Conservation (phyloP, 306 rosid species). For the Glycyrrhiza uralensis region DNA sequence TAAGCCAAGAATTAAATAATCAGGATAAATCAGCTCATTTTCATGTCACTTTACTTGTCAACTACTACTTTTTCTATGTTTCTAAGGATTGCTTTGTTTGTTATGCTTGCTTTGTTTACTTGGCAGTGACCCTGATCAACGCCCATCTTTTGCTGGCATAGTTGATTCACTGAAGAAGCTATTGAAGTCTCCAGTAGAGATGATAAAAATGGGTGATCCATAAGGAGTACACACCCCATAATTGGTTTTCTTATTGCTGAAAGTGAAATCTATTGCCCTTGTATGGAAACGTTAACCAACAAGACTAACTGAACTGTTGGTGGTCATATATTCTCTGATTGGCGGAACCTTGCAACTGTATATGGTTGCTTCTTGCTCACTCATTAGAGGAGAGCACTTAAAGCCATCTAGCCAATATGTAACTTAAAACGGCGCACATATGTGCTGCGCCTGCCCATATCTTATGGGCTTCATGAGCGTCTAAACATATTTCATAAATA, state of each 20-base stretch:
- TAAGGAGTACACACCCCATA: slow-evolving; percentile 8
- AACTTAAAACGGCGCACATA: background rate
- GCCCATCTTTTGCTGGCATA: slow-evolving; percentile 67
- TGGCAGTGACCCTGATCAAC: slow-evolving; percentile 71
- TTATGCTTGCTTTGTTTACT: slow-evolving; percentile 27
- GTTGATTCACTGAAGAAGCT: slow-evolving; percentile 83
- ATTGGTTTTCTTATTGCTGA: slow-evolving; percentile 1
- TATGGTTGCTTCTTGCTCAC: slow-evolving; percentile 28
- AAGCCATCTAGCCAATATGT: background rate
- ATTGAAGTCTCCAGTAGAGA: slow-evolving; percentile 70
- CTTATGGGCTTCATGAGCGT: background rate
- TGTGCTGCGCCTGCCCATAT: background rate
- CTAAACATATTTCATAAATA: background rate
- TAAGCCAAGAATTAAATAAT: background rate
- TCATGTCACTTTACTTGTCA: background rate
- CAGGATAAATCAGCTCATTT: too few relatives aligned
- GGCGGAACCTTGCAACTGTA: slow-evolving; percentile 35
- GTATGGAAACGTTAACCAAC: slow-evolving; percentile 27
- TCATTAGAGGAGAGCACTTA: slow-evolving; percentile 18
- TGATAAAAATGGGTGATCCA: slow-evolving; percentile 54
- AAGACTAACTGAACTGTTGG: slow-evolving; percentile 23
- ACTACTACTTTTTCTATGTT: background rate
- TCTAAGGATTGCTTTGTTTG: background rate
- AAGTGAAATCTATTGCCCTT: slow-evolving; percentile 9
- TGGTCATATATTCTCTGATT: slow-evolving; percentile 16